A percentile compares a stretch with the other conserved stretches of the same genome.
These are phyloP conservation scores for Athelia psychrophila DNA, from an alignment of 1,284 basidiomycete genomes.

Conservation along the genomic window DNA sequence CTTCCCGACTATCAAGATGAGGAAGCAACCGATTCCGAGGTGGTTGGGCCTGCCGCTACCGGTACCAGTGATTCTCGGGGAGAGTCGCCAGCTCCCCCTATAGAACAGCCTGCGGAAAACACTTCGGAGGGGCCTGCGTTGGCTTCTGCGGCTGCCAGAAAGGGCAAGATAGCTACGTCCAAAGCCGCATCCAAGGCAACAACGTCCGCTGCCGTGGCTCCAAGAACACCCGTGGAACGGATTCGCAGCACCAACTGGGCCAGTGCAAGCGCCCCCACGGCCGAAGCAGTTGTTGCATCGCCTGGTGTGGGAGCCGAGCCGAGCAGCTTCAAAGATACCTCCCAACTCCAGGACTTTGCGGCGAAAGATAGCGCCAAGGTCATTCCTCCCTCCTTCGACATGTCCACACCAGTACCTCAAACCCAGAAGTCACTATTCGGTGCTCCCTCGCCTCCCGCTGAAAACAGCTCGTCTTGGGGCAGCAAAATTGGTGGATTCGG, in stretches of 20 bases:
- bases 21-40: no score
- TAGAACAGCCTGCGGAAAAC: background rate
- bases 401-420: no score
- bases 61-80: background rate
- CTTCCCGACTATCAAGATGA: no score
- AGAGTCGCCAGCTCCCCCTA: background rate
- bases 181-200: constrained; percentile 4
- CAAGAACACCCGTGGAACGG: background rate
- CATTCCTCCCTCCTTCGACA: no score
- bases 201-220: background rate
- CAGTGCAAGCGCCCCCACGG: background rate
- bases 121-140: constrained; percentile 1
- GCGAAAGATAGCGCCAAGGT: no score
- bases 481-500: background rate
- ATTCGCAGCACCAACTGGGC: constrained; percentile 4
- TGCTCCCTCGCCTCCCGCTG: background rate
- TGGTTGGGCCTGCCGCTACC: no score
- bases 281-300: no score
- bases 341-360: no score
- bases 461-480: background rate
- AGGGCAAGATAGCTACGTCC: constrained; percentile 2
- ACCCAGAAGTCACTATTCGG: background rate
- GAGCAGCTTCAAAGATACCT: no score
- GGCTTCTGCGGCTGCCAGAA: background rate
- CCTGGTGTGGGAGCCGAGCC: no score